Conservation (phyloP, 495 filamentous ascomycete genomes). For the Penicillium manginii region DNA sequence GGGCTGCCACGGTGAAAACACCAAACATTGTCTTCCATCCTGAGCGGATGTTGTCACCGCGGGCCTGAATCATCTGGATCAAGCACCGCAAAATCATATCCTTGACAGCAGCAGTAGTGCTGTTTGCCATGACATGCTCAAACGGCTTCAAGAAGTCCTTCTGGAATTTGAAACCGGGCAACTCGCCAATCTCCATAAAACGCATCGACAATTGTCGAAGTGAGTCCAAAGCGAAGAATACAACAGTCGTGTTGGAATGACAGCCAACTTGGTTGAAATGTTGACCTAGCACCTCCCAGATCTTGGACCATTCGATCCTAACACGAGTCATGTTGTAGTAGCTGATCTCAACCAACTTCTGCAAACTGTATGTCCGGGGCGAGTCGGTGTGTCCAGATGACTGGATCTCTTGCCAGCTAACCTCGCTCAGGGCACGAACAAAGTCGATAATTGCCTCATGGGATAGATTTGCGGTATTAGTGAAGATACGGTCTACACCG, state of each 20-base stretch:
- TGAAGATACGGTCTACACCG: conserved; percentile 93
- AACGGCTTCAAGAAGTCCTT: conserved; percentile 99
- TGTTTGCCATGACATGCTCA: conserved; percentile 95
- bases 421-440: conserved; percentile 87
- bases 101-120: conserved; percentile 85
- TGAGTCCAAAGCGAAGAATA: conserved; percentile 96
- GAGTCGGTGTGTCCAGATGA: conserved; percentile 94
- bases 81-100: conserved; percentile 98
- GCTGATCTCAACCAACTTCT: conserved; percentile 98
- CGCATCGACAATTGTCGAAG: conserved; percentile 95
- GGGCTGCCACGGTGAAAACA: conserved; percentile 93
- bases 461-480: conserved; percentile 88
- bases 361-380: conserved; percentile 92
- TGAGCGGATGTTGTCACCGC: conserved; percentile 92
- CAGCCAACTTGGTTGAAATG: conserved; percentile 98
- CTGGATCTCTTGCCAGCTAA: conserved; percentile 99
- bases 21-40: conserved; percentile 99
- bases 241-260: conserved; percentile 90
- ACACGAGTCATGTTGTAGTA: conserved; percentile 99
- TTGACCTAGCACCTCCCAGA: conserved; percentile 93
- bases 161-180: conserved; percentile 99
- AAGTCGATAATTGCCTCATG: conserved; percentile 98
- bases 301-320: conserved; percentile 95
- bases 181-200: conserved; percentile 97
- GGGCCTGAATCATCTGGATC: conserved; percentile 97